Conservation (phyloP, 2,329 filamentous ascomycete genomes). For the Hymenoscyphus fructigenus region DNA sequence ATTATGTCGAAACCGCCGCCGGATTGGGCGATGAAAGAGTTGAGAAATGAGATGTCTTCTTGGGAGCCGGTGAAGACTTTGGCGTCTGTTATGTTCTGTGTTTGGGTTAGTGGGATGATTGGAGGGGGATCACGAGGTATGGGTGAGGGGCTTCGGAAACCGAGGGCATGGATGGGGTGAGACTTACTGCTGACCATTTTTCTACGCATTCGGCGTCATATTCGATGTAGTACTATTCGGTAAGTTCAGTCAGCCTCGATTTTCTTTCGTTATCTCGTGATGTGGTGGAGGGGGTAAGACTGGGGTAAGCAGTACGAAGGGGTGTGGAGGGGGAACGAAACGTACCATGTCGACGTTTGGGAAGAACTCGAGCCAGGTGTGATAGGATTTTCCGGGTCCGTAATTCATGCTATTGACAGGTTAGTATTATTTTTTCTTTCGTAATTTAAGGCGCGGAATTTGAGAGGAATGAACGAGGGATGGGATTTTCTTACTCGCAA, state of each 20-base stretch:
- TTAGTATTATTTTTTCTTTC: background rate
- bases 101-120: background rate
- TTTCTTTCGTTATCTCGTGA: background rate
- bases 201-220: slow-evolving; percentile 8
- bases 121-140: too few relatives aligned
- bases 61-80: slow-evolving; percentile 8
- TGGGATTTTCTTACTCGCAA: background rate
- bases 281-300: too few relatives aligned
- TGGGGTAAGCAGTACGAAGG: too few relatives aligned
- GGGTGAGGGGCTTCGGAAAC: too few relatives aligned
- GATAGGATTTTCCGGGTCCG: slow-evolving; percentile 5
- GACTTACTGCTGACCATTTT: slow-evolving; percentile 8
- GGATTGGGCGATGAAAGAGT: slow-evolving; percentile 36
- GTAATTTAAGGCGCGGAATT: background rate
- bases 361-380: slow-evolving; percentile 11
- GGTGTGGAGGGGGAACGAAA: background rate
- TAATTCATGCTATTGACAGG: background rate
- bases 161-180: too few relatives aligned
- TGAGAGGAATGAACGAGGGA: background rate
- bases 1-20: slow-evolving; percentile 43
- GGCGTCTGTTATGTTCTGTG: slow-evolving; percentile 4
- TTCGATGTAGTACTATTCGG: slow-evolving; percentile 8
- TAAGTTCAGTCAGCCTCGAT: background rate
- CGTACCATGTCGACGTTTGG: slow-evolving; percentile 8
- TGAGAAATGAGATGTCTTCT: slow-evolving; percentile 35